Conservation (phyloP, 306 rosid genomes). For the Cicer bijugum region DNA sequence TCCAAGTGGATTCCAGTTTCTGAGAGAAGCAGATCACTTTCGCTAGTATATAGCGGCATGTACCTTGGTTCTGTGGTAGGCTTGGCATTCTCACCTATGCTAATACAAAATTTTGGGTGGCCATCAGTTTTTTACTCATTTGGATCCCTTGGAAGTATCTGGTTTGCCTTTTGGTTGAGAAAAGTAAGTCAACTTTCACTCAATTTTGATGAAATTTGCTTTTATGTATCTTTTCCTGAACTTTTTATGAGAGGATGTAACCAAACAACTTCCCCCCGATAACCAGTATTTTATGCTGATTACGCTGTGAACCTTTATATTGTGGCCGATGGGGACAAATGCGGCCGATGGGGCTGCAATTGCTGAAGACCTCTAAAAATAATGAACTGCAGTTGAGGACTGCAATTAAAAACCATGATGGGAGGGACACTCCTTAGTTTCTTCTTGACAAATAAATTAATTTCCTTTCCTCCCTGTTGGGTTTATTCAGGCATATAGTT, state of each 20-base stretch:
- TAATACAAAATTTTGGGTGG: conserved; percentile 87
- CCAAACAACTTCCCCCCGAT: too few species aligned
- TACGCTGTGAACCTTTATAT: too few species aligned
- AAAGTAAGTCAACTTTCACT: conserved; percentile 60
- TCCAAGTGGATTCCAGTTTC: conserved; percentile 97
- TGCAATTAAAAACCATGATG: background rate
- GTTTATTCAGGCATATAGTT: conserved; percentile 78
- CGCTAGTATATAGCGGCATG: conserved; percentile 95
- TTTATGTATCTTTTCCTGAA: background rate
- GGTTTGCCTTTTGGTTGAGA: conserved; percentile 85
- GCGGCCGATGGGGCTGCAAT: too few species aligned
- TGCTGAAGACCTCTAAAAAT: too few species aligned
- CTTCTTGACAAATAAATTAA: conserved; percentile 28
- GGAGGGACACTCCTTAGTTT: conserved; percentile 29
- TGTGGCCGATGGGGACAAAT: too few species aligned
- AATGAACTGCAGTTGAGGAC: too few species aligned
- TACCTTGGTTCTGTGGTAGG: conserved; percentile 95
- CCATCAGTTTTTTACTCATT: conserved; percentile 93
- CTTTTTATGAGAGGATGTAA: too few species aligned
- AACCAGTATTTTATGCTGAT: too few species aligned
- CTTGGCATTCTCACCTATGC: conserved; percentile 78
- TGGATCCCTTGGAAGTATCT: conserved; percentile 95
- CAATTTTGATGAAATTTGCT: conserved; percentile 31
- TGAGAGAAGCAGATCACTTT: conserved; percentile 96
- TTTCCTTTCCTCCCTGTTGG: conserved; percentile 37